A percentile compares a stretch with the other conserved stretches of the same genome.
These are phyloP conservation scores for Geoglossum cookeanum DNA, from an alignment of 2,329 filamentous ascomycete species.

Conservation along the genomic window DNA sequence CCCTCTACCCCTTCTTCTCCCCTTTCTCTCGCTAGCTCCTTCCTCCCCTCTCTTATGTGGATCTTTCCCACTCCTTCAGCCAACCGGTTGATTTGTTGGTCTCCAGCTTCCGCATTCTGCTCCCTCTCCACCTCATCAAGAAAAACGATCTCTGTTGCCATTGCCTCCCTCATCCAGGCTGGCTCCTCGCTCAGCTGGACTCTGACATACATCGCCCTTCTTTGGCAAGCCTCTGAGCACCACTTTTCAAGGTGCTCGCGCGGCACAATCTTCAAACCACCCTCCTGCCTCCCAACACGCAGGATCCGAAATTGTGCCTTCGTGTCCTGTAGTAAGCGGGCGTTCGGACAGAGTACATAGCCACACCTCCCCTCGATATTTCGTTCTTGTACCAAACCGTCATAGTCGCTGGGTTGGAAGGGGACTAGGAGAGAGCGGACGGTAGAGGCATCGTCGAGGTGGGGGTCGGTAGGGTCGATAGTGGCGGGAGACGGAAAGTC, in stretches of 20 bases:
- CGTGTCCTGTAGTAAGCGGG: slow-evolving; percentile 35
- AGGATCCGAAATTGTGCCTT: slow-evolving; percentile 51
- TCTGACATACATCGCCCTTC: slow-evolving; percentile 65
- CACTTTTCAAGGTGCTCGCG: slow-evolving; percentile 62
- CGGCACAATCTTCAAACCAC: slow-evolving; percentile 47
- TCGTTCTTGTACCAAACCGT: slow-evolving; percentile 72
- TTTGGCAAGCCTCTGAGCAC: slow-evolving; percentile 66
- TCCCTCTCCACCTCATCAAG: slow-evolving; percentile 45
- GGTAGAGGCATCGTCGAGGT: slow-evolving; percentile 37
- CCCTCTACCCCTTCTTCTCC: slow-evolving; percentile 12
- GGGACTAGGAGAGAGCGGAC: slow-evolving; percentile 49
- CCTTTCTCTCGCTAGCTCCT: slow-evolving; percentile 32
- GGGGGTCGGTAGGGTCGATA: slow-evolving; percentile 32
- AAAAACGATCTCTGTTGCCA: slow-evolving; percentile 38
- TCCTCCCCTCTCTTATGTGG: background rate
- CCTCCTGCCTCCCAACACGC: slow-evolving; percentile 28
- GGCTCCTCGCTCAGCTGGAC: slow-evolving; percentile 75
- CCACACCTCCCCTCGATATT: slow-evolving; percentile 70
- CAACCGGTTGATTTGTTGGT: slow-evolving; percentile 1
- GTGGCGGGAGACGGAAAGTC: slow-evolving; percentile 35
- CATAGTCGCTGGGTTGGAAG: slow-evolving; percentile 80
- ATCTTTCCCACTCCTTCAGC: slow-evolving; percentile 8
- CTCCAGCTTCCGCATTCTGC: slow-evolving; percentile 22
- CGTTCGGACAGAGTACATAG: slow-evolving; percentile 56
- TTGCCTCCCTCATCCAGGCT: slow-evolving; percentile 55